Conservation (phyloP, 1,284 basidiomycete species). For the Boletellus deceptivus region DNA sequence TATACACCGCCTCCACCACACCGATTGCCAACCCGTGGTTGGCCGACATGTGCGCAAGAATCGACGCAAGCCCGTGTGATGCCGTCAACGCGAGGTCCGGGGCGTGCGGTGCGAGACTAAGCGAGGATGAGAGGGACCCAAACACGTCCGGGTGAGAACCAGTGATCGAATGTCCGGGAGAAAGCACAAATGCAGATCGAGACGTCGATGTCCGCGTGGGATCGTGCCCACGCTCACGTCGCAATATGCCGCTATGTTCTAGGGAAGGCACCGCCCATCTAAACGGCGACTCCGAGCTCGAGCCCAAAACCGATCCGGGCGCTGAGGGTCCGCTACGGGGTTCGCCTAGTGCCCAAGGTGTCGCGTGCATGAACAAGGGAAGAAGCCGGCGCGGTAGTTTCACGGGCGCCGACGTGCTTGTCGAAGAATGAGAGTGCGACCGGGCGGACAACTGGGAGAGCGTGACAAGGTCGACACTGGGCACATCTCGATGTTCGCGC, state of each 20-base stretch:
- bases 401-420: not conserved
- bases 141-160: too few relatives aligned
- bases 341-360: conserved; percentile 4
- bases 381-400: conserved; percentile 18
- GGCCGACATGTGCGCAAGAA: conserved; percentile 25
- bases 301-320: not conserved
- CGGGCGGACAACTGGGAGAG: conserved; percentile 14
- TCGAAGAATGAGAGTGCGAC: conserved; percentile 17
- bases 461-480: conserved; percentile 24
- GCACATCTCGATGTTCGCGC: conserved; percentile 5
- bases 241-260: not conserved
- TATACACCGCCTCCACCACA: conserved; percentile 28
- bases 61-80: conserved; percentile 19
- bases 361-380: conserved; percentile 2
- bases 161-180: conserved; percentile 1
- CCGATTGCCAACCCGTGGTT: conserved; percentile 24
- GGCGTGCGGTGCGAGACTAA: conserved; percentile 7
- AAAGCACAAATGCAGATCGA: not conserved
- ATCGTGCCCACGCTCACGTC: not conserved
- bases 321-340: not conserved
- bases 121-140: not conserved
- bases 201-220: not conserved
- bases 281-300: not conserved
- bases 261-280: not conserved
- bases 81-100: conserved; percentile 17